Base-by-base conservation (phyloP, 176 grass and related monocot genomes). In the Puya raimondii region DNA sequence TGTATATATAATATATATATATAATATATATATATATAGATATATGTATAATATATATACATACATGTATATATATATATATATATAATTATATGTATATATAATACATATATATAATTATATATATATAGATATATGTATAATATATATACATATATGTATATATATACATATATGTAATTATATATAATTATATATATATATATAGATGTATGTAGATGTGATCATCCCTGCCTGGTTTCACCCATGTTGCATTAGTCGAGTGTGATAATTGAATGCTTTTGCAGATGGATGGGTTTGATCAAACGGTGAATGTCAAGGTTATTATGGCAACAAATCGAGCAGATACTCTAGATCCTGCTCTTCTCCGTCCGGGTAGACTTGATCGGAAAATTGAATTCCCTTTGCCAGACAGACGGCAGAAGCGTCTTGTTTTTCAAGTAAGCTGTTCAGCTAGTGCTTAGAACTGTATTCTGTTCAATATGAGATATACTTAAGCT, bases 311-410 rank as follows among this genome's bases (percentile, higher is more conserved):
- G 47, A 99, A 99, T 82, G 94, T 99, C 63, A 99, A 99, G 78
- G 94, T 99, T 74, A 99, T 99, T 81, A 99, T 99, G 94, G 94
- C 94, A 5, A 99, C 94, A n/a, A 99, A 99, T 67, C 78, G 94
- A 69, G 94, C 94, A 22, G 94, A 99, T 64, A 99, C 94, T 70
- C 72, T 99, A 64, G 94, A 99, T 63, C 94, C 94, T 54, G 94
- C 94, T 80, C 82, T 99, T 67, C 49, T 99, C 53, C 89, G 94
- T 72, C 94, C 94, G 26, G 94, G 94, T 71, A 84, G 94, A 58
- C 77, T 99, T 67, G 94, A 99, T 75, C 83, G 94, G 53, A 99
- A 99, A 75, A 99, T 99, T 52, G 94, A 99, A 77, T 99, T 99
- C 80, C 94, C 94, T 80, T 72, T 97, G 18, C 93, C 93, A 11